A percentile compares a stretch with the other conserved stretches of the same genome.
These are phyloP conservation scores for Viola odorata DNA, from an alignment of 345 rosid species.

Conservation along the genomic window DNA sequence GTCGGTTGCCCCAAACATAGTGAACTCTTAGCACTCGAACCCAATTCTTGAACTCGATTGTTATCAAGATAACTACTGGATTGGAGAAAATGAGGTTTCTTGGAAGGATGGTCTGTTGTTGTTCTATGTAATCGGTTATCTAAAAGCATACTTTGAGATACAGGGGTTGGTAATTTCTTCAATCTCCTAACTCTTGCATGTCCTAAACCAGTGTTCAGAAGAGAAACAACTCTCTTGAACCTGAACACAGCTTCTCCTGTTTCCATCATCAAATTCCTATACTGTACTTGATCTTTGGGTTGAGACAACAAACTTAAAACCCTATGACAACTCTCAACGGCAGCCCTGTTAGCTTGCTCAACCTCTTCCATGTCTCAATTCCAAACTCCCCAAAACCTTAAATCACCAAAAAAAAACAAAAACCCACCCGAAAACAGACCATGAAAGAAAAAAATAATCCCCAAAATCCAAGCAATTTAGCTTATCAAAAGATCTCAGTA, in stretches of 20 bases:
- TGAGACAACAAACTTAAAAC: slow-evolving; percentile 53
- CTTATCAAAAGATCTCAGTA: slow-evolving; percentile 9
- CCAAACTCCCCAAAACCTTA: slow-evolving; percentile 19
- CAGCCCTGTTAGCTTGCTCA: slow-evolving; percentile 80
- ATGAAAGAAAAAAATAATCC: slow-evolving; percentile 19
- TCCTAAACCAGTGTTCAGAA: slow-evolving; percentile 65
- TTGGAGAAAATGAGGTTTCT: slow-evolving; percentile 36
- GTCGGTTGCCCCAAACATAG: slow-evolving; percentile 47
- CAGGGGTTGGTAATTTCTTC: slow-evolving; percentile 44
- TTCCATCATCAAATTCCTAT: slow-evolving; percentile 54
- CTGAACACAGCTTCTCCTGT: slow-evolving; percentile 78
- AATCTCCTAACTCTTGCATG: slow-evolving; percentile 90
- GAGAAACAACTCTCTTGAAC: slow-evolving; percentile 79
- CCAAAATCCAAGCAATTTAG: slow-evolving; percentile 5
- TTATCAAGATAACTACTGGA: slow-evolving; percentile 33
- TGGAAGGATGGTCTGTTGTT: slow-evolving; percentile 30
- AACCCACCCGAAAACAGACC: slow-evolving; percentile 12
- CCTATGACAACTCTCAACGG: slow-evolving; percentile 83
- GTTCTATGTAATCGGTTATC: slow-evolving; percentile 36
- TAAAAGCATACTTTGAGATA: slow-evolving; percentile 52
- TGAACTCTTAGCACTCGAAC: slow-evolving; percentile 46
- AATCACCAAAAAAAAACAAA: slow-evolving; percentile 22
- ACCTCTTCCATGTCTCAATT: slow-evolving; percentile 65
- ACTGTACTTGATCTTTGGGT: slow-evolving; percentile 56
- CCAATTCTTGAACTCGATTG: slow-evolving; percentile 35